These are phyloP conservation scores for Sarcodon sp. DNA, from an alignment of 768 basidiomycete species.

Conservation along the genomic window DNA sequence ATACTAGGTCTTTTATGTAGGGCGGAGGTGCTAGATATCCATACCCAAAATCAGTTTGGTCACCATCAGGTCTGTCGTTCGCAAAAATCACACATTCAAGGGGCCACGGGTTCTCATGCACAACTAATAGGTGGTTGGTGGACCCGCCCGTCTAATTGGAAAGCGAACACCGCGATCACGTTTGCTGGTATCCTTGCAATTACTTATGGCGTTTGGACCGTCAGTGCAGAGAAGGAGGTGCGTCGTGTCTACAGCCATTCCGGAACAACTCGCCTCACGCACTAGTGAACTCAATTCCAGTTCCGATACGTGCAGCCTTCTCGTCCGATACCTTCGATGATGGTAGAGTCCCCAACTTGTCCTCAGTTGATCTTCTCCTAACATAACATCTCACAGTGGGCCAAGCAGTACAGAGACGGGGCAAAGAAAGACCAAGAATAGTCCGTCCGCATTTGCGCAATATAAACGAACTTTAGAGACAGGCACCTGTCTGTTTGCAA, in stretches of 20 bases:
- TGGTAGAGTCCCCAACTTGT: slow-evolving; percentile 29
- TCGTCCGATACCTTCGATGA: slow-evolving; percentile 69
- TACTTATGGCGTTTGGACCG: slow-evolving; percentile 54
- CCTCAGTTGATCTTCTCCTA: neutral
- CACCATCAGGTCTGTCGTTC: slow-evolving; percentile 62
- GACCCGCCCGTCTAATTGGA: slow-evolving; percentile 86
- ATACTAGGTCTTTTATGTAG: slow-evolving; percentile 19
- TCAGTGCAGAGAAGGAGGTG: slow-evolving; percentile 77
- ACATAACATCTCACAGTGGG: slow-evolving; percentile 24
- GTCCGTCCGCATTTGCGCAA: neutral
- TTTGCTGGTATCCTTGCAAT: slow-evolving; percentile 55
- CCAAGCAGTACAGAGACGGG: slow-evolving; percentile 30
- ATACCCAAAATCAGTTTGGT: slow-evolving; percentile 92
- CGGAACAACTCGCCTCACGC: neutral
- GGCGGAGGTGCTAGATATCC: slow-evolving; percentile 83
- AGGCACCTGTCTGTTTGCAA: too few species aligned
- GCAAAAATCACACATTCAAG: neutral
- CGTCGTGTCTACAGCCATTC: slow-evolving; percentile 11
- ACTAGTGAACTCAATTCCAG: slow-evolving; percentile 20
- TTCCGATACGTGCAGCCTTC: slow-evolving; percentile 44
- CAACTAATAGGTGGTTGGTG: slow-evolving; percentile 81
- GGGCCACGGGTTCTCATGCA: neutral
- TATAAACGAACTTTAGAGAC: too few species aligned
- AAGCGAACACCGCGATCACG: slow-evolving; percentile 66
- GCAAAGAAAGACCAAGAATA: slow-evolving; percentile 4